Percentiles rank a stretch among this genome's conserved stretches.
These are phyloP conservation scores for Tremella mesenterica DNA, from an alignment of 768 basidiomycete species.

Conservation along the genomic window DNA sequence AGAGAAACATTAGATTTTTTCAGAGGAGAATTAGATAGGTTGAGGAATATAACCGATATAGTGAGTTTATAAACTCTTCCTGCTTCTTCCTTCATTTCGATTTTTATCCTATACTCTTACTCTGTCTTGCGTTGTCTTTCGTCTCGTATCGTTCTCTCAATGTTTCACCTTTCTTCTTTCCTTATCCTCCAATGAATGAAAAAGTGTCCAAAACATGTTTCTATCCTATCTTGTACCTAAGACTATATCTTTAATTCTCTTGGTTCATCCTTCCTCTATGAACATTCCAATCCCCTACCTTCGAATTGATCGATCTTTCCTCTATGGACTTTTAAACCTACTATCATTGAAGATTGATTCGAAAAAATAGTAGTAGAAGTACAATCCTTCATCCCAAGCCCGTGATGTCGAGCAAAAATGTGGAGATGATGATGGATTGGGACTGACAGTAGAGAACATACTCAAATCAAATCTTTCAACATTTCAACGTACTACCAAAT, in stretches of 20 bases:
- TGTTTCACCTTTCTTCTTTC: neutral
- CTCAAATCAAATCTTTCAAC: constrained; percentile 27
- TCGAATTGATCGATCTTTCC: neutral
- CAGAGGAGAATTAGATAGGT: constrained; percentile 35
- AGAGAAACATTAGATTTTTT: constrained; percentile 42
- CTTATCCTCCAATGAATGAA: too few relatives aligned
- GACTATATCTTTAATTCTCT: neutral
- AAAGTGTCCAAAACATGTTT: neutral
- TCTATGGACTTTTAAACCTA: neutral
- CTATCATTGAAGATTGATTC: neutral
- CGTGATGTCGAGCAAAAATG: neutral
- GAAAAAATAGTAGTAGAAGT: neutral
- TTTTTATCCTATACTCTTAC: too few relatives aligned
- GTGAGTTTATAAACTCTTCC: constrained; percentile 18
- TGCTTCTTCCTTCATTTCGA: neutral
- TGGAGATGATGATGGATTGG: neutral
- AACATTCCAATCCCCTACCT: neutral
- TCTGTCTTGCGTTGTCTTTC: too few relatives aligned
- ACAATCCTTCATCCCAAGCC: neutral
- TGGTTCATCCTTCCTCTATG: neutral
- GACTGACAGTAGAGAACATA: constrained; percentile 15
- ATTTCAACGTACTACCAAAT: constrained; percentile 38
- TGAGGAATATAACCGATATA: constrained; percentile 27
- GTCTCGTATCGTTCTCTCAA: too few relatives aligned
- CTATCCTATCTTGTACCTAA: neutral